A percentile compares a stretch with the other conserved stretches of the same genome.
These are phyloP conservation scores for Beta corolliflora DNA, from an alignment of 179 eudicot genomes.

Conservation along the genomic window DNA sequence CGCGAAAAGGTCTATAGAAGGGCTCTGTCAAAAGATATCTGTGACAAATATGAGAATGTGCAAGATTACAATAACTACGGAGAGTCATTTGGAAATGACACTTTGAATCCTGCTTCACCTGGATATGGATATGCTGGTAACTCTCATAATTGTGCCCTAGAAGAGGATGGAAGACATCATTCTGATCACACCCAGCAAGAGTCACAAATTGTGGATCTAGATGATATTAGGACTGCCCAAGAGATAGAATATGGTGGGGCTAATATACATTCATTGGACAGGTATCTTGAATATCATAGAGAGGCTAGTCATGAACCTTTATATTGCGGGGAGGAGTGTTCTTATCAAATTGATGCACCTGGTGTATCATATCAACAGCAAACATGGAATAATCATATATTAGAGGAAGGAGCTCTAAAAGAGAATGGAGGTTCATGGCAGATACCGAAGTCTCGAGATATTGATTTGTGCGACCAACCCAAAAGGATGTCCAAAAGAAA, in stretches of 20 bases:
- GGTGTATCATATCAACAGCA: slow-evolving; percentile 11
- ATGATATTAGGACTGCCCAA: background rate
- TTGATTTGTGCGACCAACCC: slow-evolving; percentile 8
- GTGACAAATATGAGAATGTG: slow-evolving; percentile 16
- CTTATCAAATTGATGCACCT: background rate
- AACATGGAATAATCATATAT: background rate
- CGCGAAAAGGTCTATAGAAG: slow-evolving; percentile 1
- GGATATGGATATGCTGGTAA: slow-evolving; percentile 1
- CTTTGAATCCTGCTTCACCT: slow-evolving; percentile 10
- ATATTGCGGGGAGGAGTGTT: background rate
- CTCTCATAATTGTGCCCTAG: background rate
- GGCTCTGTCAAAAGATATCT: background rate
- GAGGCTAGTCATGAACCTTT: background rate
- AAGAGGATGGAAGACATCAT: slow-evolving; percentile 19
- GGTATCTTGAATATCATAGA: background rate
- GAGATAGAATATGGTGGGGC: slow-evolving; percentile 3
- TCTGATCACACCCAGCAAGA: slow-evolving; percentile 2
- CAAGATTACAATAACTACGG: slow-evolving; percentile 7
- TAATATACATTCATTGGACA: background rate
- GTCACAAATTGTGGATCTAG: slow-evolving; percentile 11
- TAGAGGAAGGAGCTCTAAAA: background rate
- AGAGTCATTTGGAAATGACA: slow-evolving; percentile 10
- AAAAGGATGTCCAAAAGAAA: slow-evolving; percentile 26
- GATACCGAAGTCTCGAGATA: slow-evolving; percentile 3
- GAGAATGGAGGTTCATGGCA: slow-evolving; percentile 8